These are phyloP conservation scores for Trebouxiophyceae sp. DNA, from an alignment of 163 green algal species.

Conservation along the genomic window DNA sequence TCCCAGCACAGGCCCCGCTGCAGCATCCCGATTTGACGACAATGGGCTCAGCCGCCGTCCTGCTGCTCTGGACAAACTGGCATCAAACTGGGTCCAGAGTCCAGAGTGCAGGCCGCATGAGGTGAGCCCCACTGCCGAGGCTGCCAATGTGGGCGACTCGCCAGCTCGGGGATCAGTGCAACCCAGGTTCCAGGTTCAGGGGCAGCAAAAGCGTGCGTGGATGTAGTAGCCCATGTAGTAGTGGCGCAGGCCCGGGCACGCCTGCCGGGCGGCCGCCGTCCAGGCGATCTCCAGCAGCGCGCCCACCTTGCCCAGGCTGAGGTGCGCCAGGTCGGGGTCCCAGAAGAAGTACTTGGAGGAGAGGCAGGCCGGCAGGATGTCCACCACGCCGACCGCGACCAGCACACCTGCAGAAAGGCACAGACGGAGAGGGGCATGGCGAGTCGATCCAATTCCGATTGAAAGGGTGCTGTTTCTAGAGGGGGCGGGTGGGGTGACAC, in stretches of 20 bases:
- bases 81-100: neutral
- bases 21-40: neutral
- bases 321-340: conserved; percentile 59
- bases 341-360: conserved; percentile 93
- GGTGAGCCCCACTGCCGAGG: neutral
- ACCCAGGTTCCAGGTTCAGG: neutral
- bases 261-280: conserved; percentile 30
- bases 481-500: no score
- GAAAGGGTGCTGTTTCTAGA: no score
- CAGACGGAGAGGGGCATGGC: neutral
- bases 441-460: no score
- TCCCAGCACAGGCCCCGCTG: neutral
- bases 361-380: conserved; percentile 48
- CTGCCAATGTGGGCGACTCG: neutral
- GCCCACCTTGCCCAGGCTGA: conserved; percentile 61
- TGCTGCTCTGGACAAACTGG: no score
- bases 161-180: neutral
- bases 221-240: conserved; percentile 99
- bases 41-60: neutral
- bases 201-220: conserved; percentile 32
- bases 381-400: conserved; percentile 70
- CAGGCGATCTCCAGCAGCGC: conserved; percentile 76
- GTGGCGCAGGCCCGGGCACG: conserved; percentile 50
- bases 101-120: neutral
- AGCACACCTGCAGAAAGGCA: conserved; percentile 44